phyloP scores from a whole-genome alignment of 2,329 filamentous ascomycete genomes.

The Colletotrichum navitas region DNA sequence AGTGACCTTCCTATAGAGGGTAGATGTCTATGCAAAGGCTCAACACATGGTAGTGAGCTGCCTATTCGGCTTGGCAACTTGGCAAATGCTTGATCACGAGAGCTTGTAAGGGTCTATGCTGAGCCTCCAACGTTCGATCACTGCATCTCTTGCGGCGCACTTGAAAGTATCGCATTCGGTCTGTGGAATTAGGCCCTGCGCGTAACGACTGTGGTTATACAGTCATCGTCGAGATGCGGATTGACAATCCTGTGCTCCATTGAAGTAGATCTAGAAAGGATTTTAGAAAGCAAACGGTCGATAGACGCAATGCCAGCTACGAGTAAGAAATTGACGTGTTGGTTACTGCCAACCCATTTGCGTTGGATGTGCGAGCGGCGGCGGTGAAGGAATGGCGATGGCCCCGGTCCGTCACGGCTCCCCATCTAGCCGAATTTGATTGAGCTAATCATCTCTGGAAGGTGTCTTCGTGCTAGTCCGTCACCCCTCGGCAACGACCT shows the following conservation, averaged over 20 bases:
- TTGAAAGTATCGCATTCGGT: background rate
- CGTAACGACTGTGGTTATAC: background rate
- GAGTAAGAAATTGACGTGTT: no score
- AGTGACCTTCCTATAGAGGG: conserved; percentile 22
- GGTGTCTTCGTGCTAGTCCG: background rate
- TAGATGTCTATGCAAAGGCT: background rate
- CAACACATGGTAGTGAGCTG: conserved; percentile 1
- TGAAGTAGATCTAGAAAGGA: no score
- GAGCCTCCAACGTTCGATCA: background rate
- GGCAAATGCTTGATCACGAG: conserved; percentile 23
- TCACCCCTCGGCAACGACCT: background rate
- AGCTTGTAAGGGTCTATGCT: conserved; percentile 5
- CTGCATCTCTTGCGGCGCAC: background rate
- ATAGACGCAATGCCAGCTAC: no score
- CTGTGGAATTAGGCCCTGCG: background rate
- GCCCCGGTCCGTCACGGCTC: background rate
- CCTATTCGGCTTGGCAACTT: conserved; percentile 29
- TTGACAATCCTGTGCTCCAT: no score
- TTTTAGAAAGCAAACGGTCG: no score
- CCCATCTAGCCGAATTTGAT: no score
- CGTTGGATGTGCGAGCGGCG: background rate
- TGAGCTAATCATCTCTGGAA: background rate
- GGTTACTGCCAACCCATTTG: background rate
- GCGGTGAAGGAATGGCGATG: background rate
- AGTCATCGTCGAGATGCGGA: background rate